Evolutionary conservation across 345 rosid genomes (phyloP).

Genomic region (Pelargonium nanum): DNA sequence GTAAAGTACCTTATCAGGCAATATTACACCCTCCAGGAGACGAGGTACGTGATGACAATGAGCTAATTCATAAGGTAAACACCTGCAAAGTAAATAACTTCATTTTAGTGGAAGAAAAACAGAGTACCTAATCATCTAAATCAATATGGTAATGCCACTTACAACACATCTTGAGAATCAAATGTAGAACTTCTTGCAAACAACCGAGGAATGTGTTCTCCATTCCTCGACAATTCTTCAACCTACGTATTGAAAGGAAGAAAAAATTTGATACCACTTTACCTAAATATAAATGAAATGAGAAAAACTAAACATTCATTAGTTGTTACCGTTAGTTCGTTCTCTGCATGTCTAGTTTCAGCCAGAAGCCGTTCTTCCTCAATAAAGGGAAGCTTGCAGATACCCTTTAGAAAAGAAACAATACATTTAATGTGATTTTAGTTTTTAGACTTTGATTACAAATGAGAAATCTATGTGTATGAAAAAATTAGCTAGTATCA

Average conservation of each 20-base stretch:
- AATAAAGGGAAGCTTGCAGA: conserved; percentile 20
- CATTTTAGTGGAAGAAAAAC: neutral
- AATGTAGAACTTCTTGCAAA: neutral
- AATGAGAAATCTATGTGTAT: neutral
- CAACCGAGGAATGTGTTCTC: neutral
- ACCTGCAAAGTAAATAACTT: neutral
- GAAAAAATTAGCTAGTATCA: neutral
- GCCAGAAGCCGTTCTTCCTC: conserved; percentile 15
- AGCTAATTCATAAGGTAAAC: neutral
- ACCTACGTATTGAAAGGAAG: neutral
- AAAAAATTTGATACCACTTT: too few relatives aligned
- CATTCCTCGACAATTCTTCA: neutral
- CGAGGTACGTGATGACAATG: neutral
- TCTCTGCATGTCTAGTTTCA: conserved; percentile 8
- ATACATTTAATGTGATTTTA: neutral
- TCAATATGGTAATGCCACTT: neutral
- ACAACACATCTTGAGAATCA: neutral
- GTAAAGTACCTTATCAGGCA: neutral
- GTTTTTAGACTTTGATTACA: neutral
- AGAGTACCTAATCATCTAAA: neutral
- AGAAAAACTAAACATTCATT: too few relatives aligned
- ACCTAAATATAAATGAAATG: too few relatives aligned
- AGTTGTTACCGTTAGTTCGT: conserved; percentile 12
- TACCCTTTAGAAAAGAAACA: conserved; percentile 11
- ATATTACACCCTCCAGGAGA: neutral